A percentile compares a stretch with the other conserved stretches of the same genome.
Conservation (phyloP, 495 filamentous ascomycete species). For the Mycothermus thermophilus region DNA sequence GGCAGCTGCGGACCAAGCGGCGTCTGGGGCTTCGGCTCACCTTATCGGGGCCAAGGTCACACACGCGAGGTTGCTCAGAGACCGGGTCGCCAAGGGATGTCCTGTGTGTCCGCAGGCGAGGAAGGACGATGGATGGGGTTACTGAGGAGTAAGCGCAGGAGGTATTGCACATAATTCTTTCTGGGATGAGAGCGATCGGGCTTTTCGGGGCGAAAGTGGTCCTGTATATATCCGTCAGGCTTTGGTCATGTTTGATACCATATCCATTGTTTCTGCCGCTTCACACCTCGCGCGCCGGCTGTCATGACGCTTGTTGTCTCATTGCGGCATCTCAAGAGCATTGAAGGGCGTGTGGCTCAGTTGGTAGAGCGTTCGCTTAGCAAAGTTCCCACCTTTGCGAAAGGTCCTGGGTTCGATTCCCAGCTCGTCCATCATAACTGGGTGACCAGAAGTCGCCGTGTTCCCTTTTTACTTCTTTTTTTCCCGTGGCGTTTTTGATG, state of each 20-base stretch:
- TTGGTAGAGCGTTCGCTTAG: constrained; percentile 18
- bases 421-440: constrained; percentile 10
- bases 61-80: constrained; percentile 64
- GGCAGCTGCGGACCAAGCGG: constrained; percentile 30
- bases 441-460: not conserved
- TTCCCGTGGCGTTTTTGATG: not conserved
- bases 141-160: not conserved
- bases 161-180: too few species aligned
- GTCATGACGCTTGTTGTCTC: too few species aligned
- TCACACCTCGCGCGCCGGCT: too few species aligned
- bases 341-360: constrained; percentile 14
- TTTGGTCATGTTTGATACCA: too few species aligned
- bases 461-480: not conserved
- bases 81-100: constrained; percentile 57
- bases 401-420: constrained; percentile 18
- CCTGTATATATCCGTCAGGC: too few species aligned
- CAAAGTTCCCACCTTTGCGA: constrained; percentile 9
- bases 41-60: constrained; percentile 74
- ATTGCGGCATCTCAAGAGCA: not conserved
- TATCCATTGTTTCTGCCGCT: too few species aligned
- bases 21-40: constrained; percentile 9
- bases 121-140: not conserved
- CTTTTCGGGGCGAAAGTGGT: not conserved
- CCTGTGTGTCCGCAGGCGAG: constrained; percentile 41
- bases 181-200: not conserved